These are phyloP conservation scores for Aureobasidium leucospermi DNA, from an alignment of 2,329 filamentous ascomycete genomes.

Conservation along the genomic window DNA sequence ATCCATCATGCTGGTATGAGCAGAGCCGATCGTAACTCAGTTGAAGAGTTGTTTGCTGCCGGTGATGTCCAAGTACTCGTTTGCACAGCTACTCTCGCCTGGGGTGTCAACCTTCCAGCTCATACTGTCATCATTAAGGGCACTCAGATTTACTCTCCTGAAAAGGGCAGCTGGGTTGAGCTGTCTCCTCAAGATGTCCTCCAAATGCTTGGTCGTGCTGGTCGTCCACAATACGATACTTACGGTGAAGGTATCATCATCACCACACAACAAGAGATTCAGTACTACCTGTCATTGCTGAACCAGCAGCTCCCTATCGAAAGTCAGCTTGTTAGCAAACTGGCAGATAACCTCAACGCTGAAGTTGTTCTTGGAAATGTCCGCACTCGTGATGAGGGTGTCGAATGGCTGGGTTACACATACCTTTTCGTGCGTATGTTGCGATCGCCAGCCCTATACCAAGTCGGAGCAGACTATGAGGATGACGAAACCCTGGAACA, in stretches of 20 bases:
- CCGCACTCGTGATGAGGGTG: constrained; percentile 82
- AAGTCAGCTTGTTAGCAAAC: constrained; percentile 84
- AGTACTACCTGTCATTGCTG: constrained; percentile 92
- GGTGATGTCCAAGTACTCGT: constrained; percentile 92
- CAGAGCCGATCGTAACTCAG: constrained; percentile 85
- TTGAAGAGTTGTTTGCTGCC: constrained; percentile 88
- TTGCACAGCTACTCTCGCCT: constrained; percentile 94
- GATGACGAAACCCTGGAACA: constrained; percentile 87
- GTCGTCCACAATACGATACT: constrained; percentile 91
- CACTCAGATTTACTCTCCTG: constrained; percentile 94
- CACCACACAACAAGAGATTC: constrained; percentile 87
- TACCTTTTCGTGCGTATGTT: constrained; percentile 98
- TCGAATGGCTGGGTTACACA: constrained; percentile 98
- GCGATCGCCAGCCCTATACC: constrained; percentile 87
- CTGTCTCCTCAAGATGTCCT: constrained; percentile 94
- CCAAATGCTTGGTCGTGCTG: constrained; percentile 97
- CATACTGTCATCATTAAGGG: constrained; percentile 99
- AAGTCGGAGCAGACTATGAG: constrained; percentile 92
- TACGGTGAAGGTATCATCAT: constrained; percentile 99
- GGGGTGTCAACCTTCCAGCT: constrained; percentile 96
- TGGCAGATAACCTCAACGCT: constrained; percentile 94
- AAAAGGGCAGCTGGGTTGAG: constrained; percentile 98
- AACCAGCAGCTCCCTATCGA: constrained; percentile 98
- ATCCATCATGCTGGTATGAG: constrained; percentile 99
- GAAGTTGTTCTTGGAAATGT: constrained; percentile 94